Percentiles rank a stretch among this genome's conserved stretches.
Evolutionary conservation across 768 basidiomycete genomes (phyloP).

Genomic region (Gloeopeniophorella convolvens): DNA sequence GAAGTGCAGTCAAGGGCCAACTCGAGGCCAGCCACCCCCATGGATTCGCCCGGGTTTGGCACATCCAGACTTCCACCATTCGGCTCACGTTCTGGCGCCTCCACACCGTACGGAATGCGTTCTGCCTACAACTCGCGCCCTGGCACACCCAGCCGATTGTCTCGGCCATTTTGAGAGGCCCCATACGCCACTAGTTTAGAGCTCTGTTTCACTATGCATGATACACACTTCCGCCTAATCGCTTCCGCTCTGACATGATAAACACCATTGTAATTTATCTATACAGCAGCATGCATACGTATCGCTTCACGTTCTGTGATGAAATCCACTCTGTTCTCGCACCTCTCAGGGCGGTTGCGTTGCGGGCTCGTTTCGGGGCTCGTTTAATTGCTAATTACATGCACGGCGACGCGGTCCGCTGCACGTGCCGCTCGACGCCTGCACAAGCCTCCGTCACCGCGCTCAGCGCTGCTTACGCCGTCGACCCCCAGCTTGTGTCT

Average conservation of each 20-base stretch:
- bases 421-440: conserved; percentile 10
- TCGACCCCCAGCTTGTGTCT: background rate
- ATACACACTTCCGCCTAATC: too few species aligned
- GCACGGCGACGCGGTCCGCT: too few species aligned
- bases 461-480: too few species aligned
- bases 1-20: conserved; percentile 49
- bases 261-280: too few species aligned
- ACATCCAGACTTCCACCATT: conserved; percentile 31
- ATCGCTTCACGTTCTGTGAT: background rate
- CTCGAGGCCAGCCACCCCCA: conserved; percentile 63
- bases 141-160: conserved; percentile 54
- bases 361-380: background rate
- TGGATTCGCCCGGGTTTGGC: conserved; percentile 42
- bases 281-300: background rate
- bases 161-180: conserved; percentile 31
- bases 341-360: background rate
- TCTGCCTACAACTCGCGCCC: conserved; percentile 51
- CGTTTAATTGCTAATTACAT: too few species aligned
- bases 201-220: too few species aligned
- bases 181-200: too few species aligned
- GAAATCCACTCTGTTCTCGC: background rate
- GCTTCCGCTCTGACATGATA: too few species aligned
- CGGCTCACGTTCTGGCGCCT: conserved; percentile 49
- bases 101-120: conserved; percentile 41
- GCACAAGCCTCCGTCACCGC: too few species aligned